Evolutionary conservation across 2,329 filamentous ascomycete genomes (phyloP).

Genomic region (Alternaria arbusti): DNA sequence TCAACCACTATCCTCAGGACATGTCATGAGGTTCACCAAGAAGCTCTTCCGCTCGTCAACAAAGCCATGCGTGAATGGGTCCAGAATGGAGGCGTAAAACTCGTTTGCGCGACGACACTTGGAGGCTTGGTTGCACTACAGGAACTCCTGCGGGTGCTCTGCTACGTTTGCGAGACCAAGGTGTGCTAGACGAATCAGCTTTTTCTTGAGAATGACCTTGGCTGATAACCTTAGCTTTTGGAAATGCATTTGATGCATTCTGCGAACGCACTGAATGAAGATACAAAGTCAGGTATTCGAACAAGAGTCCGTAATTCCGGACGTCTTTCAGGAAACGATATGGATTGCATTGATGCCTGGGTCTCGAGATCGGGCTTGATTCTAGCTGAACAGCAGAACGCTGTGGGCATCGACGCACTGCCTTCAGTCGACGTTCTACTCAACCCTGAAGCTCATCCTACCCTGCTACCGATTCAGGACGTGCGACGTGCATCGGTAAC

Average conservation of each 20-base stretch:
- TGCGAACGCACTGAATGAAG: too few relatives aligned
- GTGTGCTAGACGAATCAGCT: too few relatives aligned
- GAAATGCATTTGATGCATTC: too few relatives aligned
- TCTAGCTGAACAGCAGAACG: neutral
- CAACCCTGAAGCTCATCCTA: neutral
- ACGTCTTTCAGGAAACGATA: too few relatives aligned
- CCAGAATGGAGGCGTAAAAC: neutral
- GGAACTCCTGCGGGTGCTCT: neutral
- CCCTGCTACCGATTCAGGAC: neutral
- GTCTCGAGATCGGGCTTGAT: neutral
- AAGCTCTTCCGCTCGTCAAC: neutral
- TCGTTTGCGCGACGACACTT: too few relatives aligned
- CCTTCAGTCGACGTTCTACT: neutral
- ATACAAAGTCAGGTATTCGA: too few relatives aligned
- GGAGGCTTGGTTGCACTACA: too few relatives aligned
- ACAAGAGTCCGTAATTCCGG: too few relatives aligned
- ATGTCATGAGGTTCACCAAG: neutral
- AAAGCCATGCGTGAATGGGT: neutral
- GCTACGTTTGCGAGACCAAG: too few relatives aligned
- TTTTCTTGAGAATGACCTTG: too few relatives aligned
- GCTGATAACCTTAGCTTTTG: too few relatives aligned
- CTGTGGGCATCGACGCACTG: neutral
- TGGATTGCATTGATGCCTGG: neutral
- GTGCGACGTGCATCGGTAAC: too few relatives aligned
- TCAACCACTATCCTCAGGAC: neutral